Evolutionary conservation across 2,329 filamentous ascomycete genomes (phyloP), one percentile per base, ranked within the genome.

Genomic region (Podosphaera fusca): DNA sequence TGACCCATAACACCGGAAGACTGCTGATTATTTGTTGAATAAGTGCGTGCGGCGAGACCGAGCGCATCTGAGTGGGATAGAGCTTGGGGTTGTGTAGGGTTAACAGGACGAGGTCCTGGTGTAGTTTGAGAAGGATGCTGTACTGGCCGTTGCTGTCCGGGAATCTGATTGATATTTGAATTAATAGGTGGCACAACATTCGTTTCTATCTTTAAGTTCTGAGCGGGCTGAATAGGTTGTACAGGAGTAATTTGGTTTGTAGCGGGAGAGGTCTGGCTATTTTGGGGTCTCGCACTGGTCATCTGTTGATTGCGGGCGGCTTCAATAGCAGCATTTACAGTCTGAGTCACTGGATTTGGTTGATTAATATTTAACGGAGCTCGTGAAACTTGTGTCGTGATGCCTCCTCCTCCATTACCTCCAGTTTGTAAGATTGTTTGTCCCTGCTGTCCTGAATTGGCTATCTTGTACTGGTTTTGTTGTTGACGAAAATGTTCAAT

Each of bases 401-500:
- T 36, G 36, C 21, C 30, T 21, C 38, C 38, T 7, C n/a, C 47
- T 6, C 34, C 55, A 14, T 46, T 42, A 14, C 33, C 29, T 42
- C 31, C 47, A 7, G 29, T 40, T 46, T 55, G 55, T 35, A 58
- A 57, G 29, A 31, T 35, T 14, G 54, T 21, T 55, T 56, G 58
- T 35, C 47, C 56, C n/a, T 56, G 45, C 62, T 59, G 59, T 59
- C 60, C 61, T 40, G 63, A 58, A 8, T 62, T 60, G 10, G 65
- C 61, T 64, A 64, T 40, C 58, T 68, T 65, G 31, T 63, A 63
- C 49, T 63, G 63, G 46, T 62, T 42, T 56, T 68, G 67, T 29
- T 63, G 57, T 56, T 73, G 72, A 2, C 75, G 69, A 47, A 78
- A 72, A 4, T 61, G 65, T 12, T 74, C 72, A 2, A 77, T 71